Evolutionary conservation across 2,329 filamentous ascomycete species (phyloP).

Genomic region (Neofusicoccum umdonicola): DNA sequence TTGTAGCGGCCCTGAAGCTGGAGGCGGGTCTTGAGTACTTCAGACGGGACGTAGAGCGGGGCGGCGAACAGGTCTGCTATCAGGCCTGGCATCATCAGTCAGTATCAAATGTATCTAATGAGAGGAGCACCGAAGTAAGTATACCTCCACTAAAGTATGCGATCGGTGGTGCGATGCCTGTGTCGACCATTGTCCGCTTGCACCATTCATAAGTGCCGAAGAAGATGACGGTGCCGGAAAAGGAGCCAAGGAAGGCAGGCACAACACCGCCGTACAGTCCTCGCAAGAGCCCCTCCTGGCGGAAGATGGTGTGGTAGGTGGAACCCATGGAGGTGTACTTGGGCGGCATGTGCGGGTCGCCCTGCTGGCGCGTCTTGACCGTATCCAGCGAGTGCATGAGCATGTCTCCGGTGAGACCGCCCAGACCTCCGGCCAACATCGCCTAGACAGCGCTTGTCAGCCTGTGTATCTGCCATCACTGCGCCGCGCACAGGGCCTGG

Average conservation of each 20-base stretch:
- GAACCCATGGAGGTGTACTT: conserved; percentile 88
- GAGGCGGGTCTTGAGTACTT: conserved; percentile 94
- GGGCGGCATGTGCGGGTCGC: conserved; percentile 87
- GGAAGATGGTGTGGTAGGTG: conserved; percentile 88
- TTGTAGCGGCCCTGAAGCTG: conserved; percentile 94
- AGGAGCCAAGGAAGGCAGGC: conserved; percentile 86
- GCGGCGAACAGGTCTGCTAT: conserved; percentile 89
- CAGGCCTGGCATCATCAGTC: conserved; percentile 60
- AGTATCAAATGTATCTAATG: not conserved
- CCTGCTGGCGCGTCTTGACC: conserved; percentile 96
- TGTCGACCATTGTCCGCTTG: conserved; percentile 84
- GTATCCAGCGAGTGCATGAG: conserved; percentile 99
- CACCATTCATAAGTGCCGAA: conserved; percentile 96
- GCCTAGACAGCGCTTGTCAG: conserved; percentile 53
- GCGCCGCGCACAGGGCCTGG: not conserved
- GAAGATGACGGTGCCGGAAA: conserved; percentile 90
- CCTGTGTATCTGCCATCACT: not conserved
- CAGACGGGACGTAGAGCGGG: conserved; percentile 91
- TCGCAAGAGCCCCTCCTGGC: conserved; percentile 82
- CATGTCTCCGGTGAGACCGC: conserved; percentile 91
- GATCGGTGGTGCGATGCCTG: conserved; percentile 75
- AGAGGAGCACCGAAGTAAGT: conserved; percentile 20
- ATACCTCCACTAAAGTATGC: conserved; percentile 82
- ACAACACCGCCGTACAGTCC: conserved; percentile 93
- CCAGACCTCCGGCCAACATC: conserved; percentile 92